These are phyloP conservation scores for Entonaema liquescens DNA, from an alignment of 495 filamentous ascomycete species.

Conservation along the genomic window DNA sequence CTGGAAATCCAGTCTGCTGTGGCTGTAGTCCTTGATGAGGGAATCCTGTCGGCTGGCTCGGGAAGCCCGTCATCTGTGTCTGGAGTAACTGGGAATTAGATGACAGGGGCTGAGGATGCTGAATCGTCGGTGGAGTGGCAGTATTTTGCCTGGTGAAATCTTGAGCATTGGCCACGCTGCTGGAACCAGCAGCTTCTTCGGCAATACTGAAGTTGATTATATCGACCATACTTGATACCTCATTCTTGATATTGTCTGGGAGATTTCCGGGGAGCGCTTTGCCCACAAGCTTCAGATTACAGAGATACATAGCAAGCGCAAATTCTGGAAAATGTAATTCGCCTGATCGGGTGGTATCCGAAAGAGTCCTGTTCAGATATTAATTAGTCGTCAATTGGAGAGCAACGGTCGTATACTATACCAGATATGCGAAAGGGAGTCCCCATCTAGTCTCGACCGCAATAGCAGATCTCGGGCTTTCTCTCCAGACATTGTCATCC, in stretches of 20 bases:
- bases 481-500: slow-evolving; percentile 86
- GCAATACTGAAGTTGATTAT: slow-evolving; percentile 96
- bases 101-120: slow-evolving; percentile 85
- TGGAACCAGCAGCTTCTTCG: slow-evolving; percentile 70
- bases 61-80: slow-evolving; percentile 79
- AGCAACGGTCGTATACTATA: slow-evolving; percentile 47
- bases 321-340: slow-evolving; percentile 98
- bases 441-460: slow-evolving; percentile 84
- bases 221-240: slow-evolving; percentile 99
- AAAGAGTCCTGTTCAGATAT: slow-evolving; percentile 73
- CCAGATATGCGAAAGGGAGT: slow-evolving; percentile 88
- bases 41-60: slow-evolving; percentile 61
- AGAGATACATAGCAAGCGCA: slow-evolving; percentile 97
- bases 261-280: slow-evolving; percentile 78
- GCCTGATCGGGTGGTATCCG: slow-evolving; percentile 95
- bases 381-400: slow-evolving; percentile 14
- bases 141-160: slow-evolving; percentile 77
- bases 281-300: slow-evolving; percentile 89
- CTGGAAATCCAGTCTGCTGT: slow-evolving; percentile 66
- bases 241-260: slow-evolving; percentile 89
- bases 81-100: slow-evolving; percentile 79
- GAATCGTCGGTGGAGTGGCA: slow-evolving; percentile 73
- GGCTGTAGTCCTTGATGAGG: slow-evolving; percentile 60
- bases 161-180: slow-evolving; percentile 72
- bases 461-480: slow-evolving; percentile 88